Percentiles rank a stretch among this genome's conserved stretches.
These are phyloP conservation scores for Penicillium silybi DNA, from an alignment of 495 filamentous ascomycete genomes.

Conservation along the genomic window DNA sequence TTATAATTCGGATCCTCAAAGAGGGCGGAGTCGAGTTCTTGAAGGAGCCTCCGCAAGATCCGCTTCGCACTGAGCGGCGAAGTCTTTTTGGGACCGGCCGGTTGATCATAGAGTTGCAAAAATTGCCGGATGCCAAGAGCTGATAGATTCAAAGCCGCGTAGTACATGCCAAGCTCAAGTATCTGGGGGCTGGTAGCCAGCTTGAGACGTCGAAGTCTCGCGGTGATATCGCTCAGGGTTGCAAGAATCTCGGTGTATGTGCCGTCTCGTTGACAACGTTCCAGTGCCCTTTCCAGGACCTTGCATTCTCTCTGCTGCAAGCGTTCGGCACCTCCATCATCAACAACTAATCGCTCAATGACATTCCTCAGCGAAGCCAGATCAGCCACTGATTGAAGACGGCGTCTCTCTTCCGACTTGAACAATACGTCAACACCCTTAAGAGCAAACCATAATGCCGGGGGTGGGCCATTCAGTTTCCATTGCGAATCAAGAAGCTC, in stretches of 20 bases:
- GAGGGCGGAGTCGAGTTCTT: conserved; percentile 15
- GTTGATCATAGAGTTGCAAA: conserved; percentile 8
- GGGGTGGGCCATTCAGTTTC: conserved; percentile 16
- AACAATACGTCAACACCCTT: conserved; percentile 7
- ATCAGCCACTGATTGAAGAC: conserved; percentile 6
- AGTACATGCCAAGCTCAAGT: conserved; percentile 22
- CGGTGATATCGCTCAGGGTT: conserved; percentile 23
- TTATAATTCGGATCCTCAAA: conserved; percentile 25
- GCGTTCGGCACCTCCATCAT: not conserved
- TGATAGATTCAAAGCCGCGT: conserved; percentile 30
- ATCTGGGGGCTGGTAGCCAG: conserved; percentile 3
- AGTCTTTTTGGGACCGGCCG: not conserved
- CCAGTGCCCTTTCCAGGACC: conserved; percentile 1
- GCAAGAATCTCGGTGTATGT: conserved; percentile 28
- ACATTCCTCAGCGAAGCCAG: conserved; percentile 8
- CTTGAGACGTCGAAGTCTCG: conserved; percentile 19
- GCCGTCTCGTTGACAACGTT: conserved; percentile 12
- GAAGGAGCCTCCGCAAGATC: conserved; percentile 13
- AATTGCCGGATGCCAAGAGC: conserved; percentile 23
- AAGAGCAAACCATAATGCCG: conserved; percentile 22
- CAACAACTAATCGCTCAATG: conserved; percentile 21
- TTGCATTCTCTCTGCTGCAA: conserved; percentile 8
- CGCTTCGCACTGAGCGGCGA: not conserved
- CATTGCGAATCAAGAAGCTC: conserved; percentile 24
- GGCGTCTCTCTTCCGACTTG: conserved; percentile 2